A percentile compares a stretch with the other conserved stretches of the same genome.
Conservation (phyloP, 2,329 filamentous ascomycete species). For the Dactylonectria estremocensis region DNA sequence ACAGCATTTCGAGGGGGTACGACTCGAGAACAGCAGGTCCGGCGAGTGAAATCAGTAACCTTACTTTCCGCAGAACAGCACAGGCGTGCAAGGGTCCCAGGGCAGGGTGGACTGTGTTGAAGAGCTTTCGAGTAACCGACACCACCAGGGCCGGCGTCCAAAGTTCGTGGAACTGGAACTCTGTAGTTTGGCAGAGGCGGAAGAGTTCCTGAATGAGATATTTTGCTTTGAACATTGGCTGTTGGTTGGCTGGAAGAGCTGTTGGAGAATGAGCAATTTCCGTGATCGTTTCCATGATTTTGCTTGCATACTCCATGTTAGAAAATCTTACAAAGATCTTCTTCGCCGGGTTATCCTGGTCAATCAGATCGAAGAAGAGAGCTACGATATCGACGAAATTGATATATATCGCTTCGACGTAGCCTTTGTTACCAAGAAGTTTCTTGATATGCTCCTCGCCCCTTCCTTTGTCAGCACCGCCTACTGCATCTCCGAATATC, state of each 20-base stretch:
- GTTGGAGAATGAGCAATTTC: constrained; percentile 76
- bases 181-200: constrained; percentile 81
- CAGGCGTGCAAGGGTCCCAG: constrained; percentile 90
- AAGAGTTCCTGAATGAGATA: constrained; percentile 83
- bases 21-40: constrained; percentile 80
- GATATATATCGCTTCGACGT: constrained; percentile 73
- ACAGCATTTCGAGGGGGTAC: constrained; percentile 91
- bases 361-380: constrained; percentile 81
- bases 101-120: constrained; percentile 86
- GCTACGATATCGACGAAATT: constrained; percentile 85
- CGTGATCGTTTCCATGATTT: constrained; percentile 79
- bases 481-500: constrained; percentile 65
- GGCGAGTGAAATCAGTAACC: constrained; percentile 84
- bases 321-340: constrained; percentile 74
- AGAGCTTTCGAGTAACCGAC: constrained; percentile 81
- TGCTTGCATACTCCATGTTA: constrained; percentile 71
- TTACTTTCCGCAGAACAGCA: constrained; percentile 87
- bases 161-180: constrained; percentile 74
- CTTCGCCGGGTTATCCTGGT: constrained; percentile 83
- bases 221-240: constrained; percentile 87
- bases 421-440: constrained; percentile 77
- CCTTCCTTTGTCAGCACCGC: constrained; percentile 59
- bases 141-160: constrained; percentile 85
- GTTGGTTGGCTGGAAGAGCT: constrained; percentile 81
- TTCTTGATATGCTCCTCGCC: constrained; percentile 79